Evolutionary conservation across 805 yeast genomes (phyloP).

Genomic region (Spathaspora sp.): DNA sequence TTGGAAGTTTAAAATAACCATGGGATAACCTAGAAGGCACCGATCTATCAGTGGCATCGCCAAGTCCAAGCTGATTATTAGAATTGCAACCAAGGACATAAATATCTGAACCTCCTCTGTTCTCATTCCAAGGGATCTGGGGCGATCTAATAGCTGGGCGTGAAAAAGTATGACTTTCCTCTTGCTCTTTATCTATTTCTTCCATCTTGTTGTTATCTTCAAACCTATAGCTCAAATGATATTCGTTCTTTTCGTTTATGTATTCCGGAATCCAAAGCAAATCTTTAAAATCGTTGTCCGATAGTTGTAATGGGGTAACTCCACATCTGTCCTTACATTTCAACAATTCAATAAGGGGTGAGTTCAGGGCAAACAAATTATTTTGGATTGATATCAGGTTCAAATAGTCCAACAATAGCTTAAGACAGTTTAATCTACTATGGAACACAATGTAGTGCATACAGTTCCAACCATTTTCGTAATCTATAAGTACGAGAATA

Average conservation of each 20-base stretch:
- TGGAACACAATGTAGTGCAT: slow-evolving; percentile 65
- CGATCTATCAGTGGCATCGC: slow-evolving; percentile 49
- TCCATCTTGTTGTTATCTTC: slow-evolving; percentile 1
- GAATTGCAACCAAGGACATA: slow-evolving; percentile 61
- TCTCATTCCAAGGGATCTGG: slow-evolving; percentile 26
- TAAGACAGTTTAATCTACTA: slow-evolving; percentile 55
- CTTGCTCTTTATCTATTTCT: neutral
- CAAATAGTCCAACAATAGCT: slow-evolving; percentile 28
- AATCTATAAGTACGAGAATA: slow-evolving; percentile 46
- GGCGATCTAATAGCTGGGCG: neutral
- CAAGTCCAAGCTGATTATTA: slow-evolving; percentile 63
- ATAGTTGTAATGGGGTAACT: slow-evolving; percentile 67
- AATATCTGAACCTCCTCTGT: slow-evolving; percentile 55
- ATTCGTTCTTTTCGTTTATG: slow-evolving; percentile 32
- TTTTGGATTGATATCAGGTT: slow-evolving; percentile 5
- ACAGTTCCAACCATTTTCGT: slow-evolving; percentile 80
- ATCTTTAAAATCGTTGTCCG: slow-evolving; percentile 44
- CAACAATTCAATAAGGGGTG: slow-evolving; percentile 17
- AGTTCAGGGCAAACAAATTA: slow-evolving; percentile 2
- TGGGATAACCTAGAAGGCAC: slow-evolving; percentile 38
- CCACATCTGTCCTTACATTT: slow-evolving; percentile 67
- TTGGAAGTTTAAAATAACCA: slow-evolving; percentile 17
- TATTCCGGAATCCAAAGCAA: slow-evolving; percentile 42
- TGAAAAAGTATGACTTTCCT: neutral
- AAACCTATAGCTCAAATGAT: slow-evolving; percentile 22